Base-by-base conservation (phyloP, 768 basidiomycete species). In the Boletus reticuloceps region DNA sequence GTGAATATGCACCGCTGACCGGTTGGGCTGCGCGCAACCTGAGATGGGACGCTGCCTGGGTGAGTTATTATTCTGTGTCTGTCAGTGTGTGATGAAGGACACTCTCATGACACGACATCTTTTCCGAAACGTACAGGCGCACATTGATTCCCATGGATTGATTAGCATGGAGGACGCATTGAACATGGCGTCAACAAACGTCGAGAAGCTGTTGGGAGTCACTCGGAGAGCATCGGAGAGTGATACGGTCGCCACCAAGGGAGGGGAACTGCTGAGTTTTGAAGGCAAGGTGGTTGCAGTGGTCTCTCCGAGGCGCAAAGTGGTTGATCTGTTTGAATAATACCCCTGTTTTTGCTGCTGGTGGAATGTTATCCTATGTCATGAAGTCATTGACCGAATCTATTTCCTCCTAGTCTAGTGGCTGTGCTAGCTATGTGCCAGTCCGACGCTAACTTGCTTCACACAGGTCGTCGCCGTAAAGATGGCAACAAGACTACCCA, bases 31-130 rank as follows among this genome's bases (percentile, higher is more conserved):
- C 47, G 91, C 94, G 7, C 88, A 92, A 59, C 88, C 89, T 51
- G 91, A 94, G 39, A 85, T 70, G 95, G 98, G 68, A 98, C 82
- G 67, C 71, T 89, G 68, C 82, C 88, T 51, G 98, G 96, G 97
- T 97, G 94, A 88, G 95, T 88, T 48, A 44, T 79, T 72, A 9
- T 29, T 29, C 8, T 29, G 8, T 9, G 22, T 22, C 22, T 22
- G 22, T 1, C 14, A 12, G 68, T 25, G 11, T 25, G 14, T 46
- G 42, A 32, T 14, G 12, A 9, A 20, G 36, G 20, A 27, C n/a
- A 25, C 17, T 17, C 10, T 29, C 38, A n/a, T 46, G 45, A 61
- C 42, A 41, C 1, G 29, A 36, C n/a, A 3, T 51, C 31, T 25
- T 45, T 48, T 47, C 32, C n/a, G n/a, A n/a, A n/a, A 25, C 45